These are phyloP conservation scores for Nymphaea colorata DNA, from an alignment of 164 flowering plant genomes.

Conservation along the genomic window DNA sequence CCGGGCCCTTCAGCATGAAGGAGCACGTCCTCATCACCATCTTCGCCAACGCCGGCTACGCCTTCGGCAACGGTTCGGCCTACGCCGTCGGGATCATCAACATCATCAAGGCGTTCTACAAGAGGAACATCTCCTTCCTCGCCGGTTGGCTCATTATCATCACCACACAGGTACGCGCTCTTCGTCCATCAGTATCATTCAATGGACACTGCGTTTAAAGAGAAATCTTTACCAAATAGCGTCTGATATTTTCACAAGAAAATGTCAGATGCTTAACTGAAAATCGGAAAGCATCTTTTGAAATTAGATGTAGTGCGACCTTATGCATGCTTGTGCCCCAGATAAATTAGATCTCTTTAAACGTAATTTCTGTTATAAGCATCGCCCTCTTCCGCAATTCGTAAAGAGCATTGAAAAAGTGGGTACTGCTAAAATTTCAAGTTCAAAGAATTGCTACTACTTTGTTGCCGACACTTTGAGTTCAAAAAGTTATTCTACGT, in stretches of 20 bases:
- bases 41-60: constrained; percentile 71
- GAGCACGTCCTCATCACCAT: constrained; percentile 68
- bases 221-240: not conserved
- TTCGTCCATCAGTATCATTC: not conserved
- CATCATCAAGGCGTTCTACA: constrained; percentile 59
- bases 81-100: constrained; percentile 46
- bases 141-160: constrained; percentile 58
- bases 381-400: too few species aligned
- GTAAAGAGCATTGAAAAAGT: too few species aligned
- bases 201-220: not conserved
- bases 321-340: too few species aligned
- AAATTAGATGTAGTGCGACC: too few species aligned
- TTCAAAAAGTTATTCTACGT: too few species aligned
- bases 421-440: too few species aligned
- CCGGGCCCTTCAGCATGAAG: constrained; percentile 73
- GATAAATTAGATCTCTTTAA: too few species aligned
- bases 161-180: constrained; percentile 50
- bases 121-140: constrained; percentile 35
- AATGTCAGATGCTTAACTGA: too few species aligned
- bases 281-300: too few species aligned
- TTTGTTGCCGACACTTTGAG: too few species aligned
- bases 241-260: not conserved
- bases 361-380: too few species aligned
- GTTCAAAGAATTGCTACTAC: too few species aligned
- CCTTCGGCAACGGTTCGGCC: constrained; percentile 49